A percentile compares a stretch with the other conserved stretches of the same genome.
Conservation (phyloP, 805 yeast species). For the Candida sphagnicola region DNA sequence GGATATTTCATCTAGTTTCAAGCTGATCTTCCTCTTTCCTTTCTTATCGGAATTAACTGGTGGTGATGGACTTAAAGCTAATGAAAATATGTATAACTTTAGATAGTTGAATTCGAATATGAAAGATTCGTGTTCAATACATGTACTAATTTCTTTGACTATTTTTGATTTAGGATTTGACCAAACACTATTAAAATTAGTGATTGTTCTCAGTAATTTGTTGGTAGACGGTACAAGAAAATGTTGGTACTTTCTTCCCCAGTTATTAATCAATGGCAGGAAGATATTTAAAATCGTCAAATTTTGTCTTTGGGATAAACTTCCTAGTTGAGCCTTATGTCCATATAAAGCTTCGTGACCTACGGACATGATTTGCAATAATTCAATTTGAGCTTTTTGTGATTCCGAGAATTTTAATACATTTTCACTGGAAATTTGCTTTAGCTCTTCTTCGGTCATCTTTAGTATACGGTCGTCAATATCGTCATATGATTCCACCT, state of each 20-base stretch:
- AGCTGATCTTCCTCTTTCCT: constrained; percentile 17
- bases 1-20: constrained; percentile 66
- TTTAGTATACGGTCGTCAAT: constrained; percentile 24
- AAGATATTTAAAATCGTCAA: constrained; percentile 68
- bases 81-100: constrained; percentile 75
- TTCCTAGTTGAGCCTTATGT: constrained; percentile 50
- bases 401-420: constrained; percentile 50
- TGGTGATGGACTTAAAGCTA: constrained; percentile 57
- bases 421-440: constrained; percentile 20
- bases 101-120: constrained; percentile 83
- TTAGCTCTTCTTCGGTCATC: constrained; percentile 31
- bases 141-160: constrained; percentile 33
- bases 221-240: constrained; percentile 48
- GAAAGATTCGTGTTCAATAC: constrained; percentile 64
- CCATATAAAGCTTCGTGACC: constrained; percentile 84
- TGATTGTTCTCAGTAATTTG: constrained; percentile 28
- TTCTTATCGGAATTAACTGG: constrained; percentile 14
- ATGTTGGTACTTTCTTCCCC: constrained; percentile 64
- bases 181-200: constrained; percentile 18
- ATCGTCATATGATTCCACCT: constrained; percentile 20
- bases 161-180: constrained; percentile 30
- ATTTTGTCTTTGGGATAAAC: constrained; percentile 57
- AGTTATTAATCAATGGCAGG: constrained; percentile 71
- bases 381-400: constrained; percentile 77
- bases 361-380: constrained; percentile 71